Evolutionary conservation across 176 grass and related monocot species (phyloP), one percentile per base, ranked within the genome.

Genomic region (Panicum miliaceum): DNA sequence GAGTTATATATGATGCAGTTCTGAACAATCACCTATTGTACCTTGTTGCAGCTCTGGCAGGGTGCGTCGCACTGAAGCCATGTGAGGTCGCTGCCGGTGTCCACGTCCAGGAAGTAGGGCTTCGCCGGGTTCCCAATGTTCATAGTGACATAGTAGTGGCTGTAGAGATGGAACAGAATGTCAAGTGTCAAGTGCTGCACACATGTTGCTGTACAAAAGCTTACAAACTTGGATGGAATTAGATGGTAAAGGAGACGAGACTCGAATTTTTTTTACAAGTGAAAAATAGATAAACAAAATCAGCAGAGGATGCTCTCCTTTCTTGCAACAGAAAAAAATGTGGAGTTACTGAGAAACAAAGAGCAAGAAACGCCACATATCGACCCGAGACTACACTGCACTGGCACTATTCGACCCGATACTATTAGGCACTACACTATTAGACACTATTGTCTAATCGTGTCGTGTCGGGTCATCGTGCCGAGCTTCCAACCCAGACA

Each of bases 31-130:
- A 36, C 1, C 18, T 26, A 73, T 0, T 22, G 63, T 85, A 97
- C 93, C 83, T 92, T 95, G 88, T 94, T 94, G 89, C 93, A 99
- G 18, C 91, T 90, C 65, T 78, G 80, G 80, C 96, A 99, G 32
- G 96, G 96, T 2, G 93, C 93, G 58, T 99, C 89, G 46, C 96
- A 99, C 57, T 99, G 91, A 63, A 99, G 81, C 96, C 96, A 99
- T 27, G 93, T 94, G 52, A 99, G 93, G 35, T 96, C 93, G 64
- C 96, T 99, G 23, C 96, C 96, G 0, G 96, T 99, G 91, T 99
- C 96, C 4, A 99, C 86, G 45, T 99, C 96, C 26, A 99, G 80
- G 81, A 87, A 94, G 83, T 96, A 96, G 1, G 93, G 88, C 77
- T 93, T 99, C 1, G 93, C 87, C 2, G 96, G 96, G 61, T 96